Conservation (phyloP, 2,329 filamentous ascomycete species). For the Curvularia spicifera region DNA sequence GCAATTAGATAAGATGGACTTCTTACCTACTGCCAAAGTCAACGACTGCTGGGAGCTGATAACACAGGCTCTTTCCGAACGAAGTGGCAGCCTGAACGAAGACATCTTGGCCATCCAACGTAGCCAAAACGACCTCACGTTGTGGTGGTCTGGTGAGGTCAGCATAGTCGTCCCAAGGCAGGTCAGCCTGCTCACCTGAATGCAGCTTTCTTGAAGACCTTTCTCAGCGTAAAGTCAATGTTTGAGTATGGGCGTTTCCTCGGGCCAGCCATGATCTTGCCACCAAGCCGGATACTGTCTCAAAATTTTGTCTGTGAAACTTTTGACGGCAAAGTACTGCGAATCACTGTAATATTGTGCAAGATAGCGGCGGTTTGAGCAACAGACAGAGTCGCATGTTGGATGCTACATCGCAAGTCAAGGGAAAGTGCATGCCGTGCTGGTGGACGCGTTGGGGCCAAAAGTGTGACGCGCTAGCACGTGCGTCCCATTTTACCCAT, state of each 20-base stretch:
- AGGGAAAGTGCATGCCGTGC: background rate
- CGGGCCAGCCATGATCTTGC: conserved; percentile 39
- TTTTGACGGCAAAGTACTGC: background rate
- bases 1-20: background rate
- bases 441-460: conserved; percentile 18
- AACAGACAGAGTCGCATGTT: conserved; percentile 10
- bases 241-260: conserved; percentile 55
- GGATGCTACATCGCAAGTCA: background rate
- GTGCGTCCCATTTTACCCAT: conserved; percentile 16
- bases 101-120: conserved; percentile 83
- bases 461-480: conserved; percentile 28
- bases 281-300: background rate
- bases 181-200: conserved; percentile 65
- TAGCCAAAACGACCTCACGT: conserved; percentile 83
- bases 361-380: background rate
- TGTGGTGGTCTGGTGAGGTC: conserved; percentile 72
- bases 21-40: conserved; percentile 76
- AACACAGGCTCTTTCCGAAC: conserved; percentile 93
- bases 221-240: conserved; percentile 75
- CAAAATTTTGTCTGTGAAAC: background rate
- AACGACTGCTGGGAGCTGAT: conserved; percentile 87
- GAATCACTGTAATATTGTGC: background rate
- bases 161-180: background rate
- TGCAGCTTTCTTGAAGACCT: conserved; percentile 74
- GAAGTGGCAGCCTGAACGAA: conserved; percentile 90